Base-by-base conservation (phyloP, 2,329 filamentous ascomycete genomes). In the Fusarium sp. region DNA sequence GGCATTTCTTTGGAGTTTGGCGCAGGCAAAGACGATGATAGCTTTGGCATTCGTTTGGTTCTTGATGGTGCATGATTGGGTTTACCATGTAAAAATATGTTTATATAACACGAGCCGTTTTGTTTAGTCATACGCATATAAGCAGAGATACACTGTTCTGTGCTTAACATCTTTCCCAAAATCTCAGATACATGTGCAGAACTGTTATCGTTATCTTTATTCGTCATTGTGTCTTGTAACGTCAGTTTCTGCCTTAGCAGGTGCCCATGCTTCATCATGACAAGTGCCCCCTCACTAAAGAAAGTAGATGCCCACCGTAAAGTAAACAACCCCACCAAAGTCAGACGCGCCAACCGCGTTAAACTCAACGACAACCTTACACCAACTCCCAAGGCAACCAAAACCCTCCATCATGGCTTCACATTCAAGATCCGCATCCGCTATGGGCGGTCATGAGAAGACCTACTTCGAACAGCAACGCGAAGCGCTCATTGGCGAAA, bases 381-480 rank as follows among this genome's bases (percentile, higher is more conserved):
- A 44, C 40, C 37, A 57, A 37, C 20, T 59, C 13, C 6, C 31
- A 56, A 40, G 41, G 23, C 28, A 55, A 50, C 16, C 38, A 31
- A 31, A 60, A 65, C 46, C 59, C 18, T 16, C 26, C 31, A 51
- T 26, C 16, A 81, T 80, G 78, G 74, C 77, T 23, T 77, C 78
- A 9, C 74, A 78, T 57, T 73, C 74, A 50, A 72, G 49, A 70
- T 67, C 73, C 23, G 46, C 70, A 46, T 75, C 73, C 28, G 71
- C 70, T 23, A 74, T 71, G 67, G 78, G 76, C 46, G 51, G 73
- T 31, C 66, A 75, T 67, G 73, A 78, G 73, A 88, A 87, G 79
- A 82, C 89, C 1, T 92, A 91, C 72, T 95, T 94, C 73, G 91
- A 94, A 76, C 87, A 91, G 76, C 92, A 95, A 81, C 87, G 92